Evolutionary conservation across 768 basidiomycete species (phyloP).

Genomic region (Calocera cornea): DNA sequence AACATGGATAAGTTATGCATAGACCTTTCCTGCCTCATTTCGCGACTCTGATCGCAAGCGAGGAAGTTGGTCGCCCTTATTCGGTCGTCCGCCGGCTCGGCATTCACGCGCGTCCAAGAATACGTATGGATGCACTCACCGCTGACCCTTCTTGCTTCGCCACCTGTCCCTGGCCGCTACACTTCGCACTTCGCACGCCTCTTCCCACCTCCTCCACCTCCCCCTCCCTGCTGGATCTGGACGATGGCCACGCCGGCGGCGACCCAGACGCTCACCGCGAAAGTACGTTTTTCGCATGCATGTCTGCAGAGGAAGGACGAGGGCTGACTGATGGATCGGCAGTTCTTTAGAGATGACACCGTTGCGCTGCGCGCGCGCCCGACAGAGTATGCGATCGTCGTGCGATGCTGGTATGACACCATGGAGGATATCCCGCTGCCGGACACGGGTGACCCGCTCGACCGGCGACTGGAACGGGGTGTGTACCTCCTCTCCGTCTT

Average conservation of each 20-base stretch:
- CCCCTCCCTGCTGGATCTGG: not conserved
- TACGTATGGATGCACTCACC: not conserved
- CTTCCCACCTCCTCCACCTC: not conserved
- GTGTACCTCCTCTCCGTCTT: not conserved
- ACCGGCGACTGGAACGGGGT: conserved; percentile 49
- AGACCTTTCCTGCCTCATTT: no score
- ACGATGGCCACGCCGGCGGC: not conserved
- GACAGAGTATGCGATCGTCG: conserved; percentile 8
- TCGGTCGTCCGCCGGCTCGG: no score
- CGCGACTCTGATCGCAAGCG: no score
- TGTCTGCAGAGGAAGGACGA: not conserved
- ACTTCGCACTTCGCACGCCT: not conserved
- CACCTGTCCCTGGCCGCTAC: not conserved
- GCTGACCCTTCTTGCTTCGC: not conserved
- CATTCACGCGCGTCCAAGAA: not conserved
- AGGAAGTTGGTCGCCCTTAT: no score
- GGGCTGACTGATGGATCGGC: conserved; percentile 2
- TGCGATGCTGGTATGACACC: not conserved
- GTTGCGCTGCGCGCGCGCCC: conserved; percentile 5
- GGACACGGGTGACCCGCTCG: conserved; percentile 42
- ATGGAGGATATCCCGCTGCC: not conserved
- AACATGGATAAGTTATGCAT: no score
- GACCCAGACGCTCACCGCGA: not conserved
- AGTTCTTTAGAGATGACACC: conserved; percentile 8
- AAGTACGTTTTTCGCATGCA: not conserved